phyloP scores from a whole-genome alignment of 257 asterid species.

The Fraxinus quadrangulata region DNA sequence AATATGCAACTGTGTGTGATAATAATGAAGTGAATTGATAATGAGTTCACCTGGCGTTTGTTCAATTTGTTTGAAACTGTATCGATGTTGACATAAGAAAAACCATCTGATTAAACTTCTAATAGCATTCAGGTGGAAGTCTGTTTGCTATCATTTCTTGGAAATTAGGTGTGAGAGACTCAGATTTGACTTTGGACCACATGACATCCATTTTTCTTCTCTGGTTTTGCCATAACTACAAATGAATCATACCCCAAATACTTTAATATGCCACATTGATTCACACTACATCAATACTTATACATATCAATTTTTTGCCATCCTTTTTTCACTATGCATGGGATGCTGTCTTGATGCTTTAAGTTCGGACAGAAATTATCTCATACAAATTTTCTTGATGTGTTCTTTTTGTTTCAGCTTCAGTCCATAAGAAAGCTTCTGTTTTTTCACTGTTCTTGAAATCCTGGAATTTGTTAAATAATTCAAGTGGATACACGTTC shows the following conservation, averaged over 20 bases:
- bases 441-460: conserved; percentile 5
- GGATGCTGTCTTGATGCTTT: not conserved
- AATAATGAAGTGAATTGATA: not conserved
- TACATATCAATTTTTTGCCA: not conserved
- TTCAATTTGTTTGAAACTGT: not conserved
- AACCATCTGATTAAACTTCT: not conserved
- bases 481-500: not conserved
- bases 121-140: not conserved
- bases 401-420: not conserved
- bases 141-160: not conserved
- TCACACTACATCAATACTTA: not conserved
- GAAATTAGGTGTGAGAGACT: not conserved
- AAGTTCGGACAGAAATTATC: not conserved
- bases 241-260: not conserved
- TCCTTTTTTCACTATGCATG: not conserved
- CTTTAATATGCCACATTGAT: not conserved
- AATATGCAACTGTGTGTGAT: not conserved
- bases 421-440: not conserved
- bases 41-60: not conserved
- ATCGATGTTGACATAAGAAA: not conserved
- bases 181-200: not conserved
- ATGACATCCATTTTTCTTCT: not conserved
- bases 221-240: not conserved
- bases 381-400: not conserved
- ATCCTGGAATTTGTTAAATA: not conserved